phyloP scores from a whole-genome alignment of 148 eudicot species.

The Spergularia bocconei region DNA sequence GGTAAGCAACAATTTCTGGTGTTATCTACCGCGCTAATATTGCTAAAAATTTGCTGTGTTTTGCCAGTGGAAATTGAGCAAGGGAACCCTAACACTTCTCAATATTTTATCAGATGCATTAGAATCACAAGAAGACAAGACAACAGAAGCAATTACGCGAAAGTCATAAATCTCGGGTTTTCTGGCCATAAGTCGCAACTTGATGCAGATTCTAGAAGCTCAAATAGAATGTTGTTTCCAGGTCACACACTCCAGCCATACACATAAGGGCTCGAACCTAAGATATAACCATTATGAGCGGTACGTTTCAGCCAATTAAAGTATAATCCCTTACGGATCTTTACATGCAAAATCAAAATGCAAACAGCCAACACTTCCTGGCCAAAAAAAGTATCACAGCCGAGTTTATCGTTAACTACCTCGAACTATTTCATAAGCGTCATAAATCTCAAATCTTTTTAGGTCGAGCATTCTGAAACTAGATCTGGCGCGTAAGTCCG shows the following conservation, averaged over 20 bases:
- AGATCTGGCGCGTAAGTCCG: background rate
- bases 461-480: background rate
- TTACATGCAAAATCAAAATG: background rate
- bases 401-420: background rate
- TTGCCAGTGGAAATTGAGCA: background rate
- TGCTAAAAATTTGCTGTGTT: background rate
- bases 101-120: background rate
- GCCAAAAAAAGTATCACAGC: background rate
- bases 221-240: background rate
- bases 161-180: slow-evolving; percentile 1
- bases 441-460: background rate
- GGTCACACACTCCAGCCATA: background rate
- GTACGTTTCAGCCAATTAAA: too few species aligned
- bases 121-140: slow-evolving; percentile 1
- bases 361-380: background rate
- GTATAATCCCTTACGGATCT: too few species aligned
- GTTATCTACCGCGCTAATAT: too few species aligned
- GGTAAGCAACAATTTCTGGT: background rate
- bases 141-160: background rate
- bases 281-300: too few species aligned
- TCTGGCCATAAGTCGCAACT: background rate
- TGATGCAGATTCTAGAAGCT: background rate
- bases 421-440: background rate
- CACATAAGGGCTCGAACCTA: too few species aligned
- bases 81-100: background rate